Conservation (phyloP, 129 eudicot genomes). For the Chrysanthemum makinoi region DNA sequence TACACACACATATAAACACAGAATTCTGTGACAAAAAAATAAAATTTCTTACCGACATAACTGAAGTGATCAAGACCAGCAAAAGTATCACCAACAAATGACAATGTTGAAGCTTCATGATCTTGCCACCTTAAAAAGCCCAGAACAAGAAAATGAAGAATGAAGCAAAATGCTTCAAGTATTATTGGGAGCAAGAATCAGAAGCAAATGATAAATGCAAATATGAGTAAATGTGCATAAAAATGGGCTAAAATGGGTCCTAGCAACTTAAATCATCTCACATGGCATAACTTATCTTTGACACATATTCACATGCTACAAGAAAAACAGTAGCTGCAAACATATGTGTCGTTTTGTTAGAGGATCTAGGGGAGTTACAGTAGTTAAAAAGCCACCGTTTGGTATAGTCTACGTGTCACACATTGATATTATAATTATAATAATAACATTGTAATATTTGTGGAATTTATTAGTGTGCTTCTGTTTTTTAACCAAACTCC, state of each 20-base stretch:
- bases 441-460: background rate
- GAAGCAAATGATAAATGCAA: conserved; percentile 2
- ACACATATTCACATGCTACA: conserved; percentile 31
- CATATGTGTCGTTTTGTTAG: conserved; percentile 25
- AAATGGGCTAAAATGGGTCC: conserved; percentile 11
- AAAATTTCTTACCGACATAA: conserved; percentile 48
- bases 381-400: conserved; percentile 23
- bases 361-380: conserved; percentile 18
- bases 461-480: conserved; percentile 29
- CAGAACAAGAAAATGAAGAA: background rate
- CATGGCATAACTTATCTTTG: conserved; percentile 22
- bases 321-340: conserved; percentile 7
- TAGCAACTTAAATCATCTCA: conserved; percentile 20
- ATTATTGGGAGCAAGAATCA: background rate
- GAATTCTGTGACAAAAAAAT: background rate
- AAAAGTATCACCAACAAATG: conserved; percentile 38
- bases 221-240: conserved; percentile 5
- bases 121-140: conserved; percentile 19
- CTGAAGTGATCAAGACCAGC: conserved; percentile 33
- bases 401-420: conserved; percentile 23
- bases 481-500: conserved; percentile 19
- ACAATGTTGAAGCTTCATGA: conserved; percentile 34
- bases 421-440: background rate
- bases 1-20: no score
- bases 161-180: conserved; percentile 1